Base-by-base conservation (phyloP, 2,329 filamentous ascomycete species). In the Alternaria sp. region DNA sequence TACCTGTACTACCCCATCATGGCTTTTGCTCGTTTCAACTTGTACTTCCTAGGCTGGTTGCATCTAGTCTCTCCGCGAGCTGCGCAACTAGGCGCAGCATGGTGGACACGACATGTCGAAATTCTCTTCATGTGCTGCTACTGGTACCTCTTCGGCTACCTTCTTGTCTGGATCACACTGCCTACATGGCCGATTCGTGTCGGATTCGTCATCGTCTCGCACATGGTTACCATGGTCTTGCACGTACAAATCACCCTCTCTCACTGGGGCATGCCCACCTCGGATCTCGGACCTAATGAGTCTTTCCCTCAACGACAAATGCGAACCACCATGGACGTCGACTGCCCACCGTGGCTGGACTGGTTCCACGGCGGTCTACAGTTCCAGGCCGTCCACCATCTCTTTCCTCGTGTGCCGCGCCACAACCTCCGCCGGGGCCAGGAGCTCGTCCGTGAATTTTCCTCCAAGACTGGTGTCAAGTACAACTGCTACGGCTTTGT, bases 191-290 rank as follows among this genome's bases (percentile, higher is more conserved):
- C 86, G 79, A 86, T 86, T 63, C 89, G 93, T 18, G 84, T 95
- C 56, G 81, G 86, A 49, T 97, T 92, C 77, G 82, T 97, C 71
- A 83, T 96, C 76, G 80, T 95, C 73, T 94, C 91, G 73, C 92
- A 97, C 75, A 86, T 93, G 74, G 85, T 92, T 27, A 92, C 92
- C 7, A 91, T 92, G 78, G 90, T 93, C 3, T 82, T 97, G 52
- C 93, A 97, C 77, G 86, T 94, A 11, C 93, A 97, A 77, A 97
- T 97, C 76, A 96, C 93, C 0, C 86, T 97, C 18, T 95, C 92
- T 2, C 93, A 97, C 79, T 97, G 96, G 79, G 92, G 92, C 67
- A 97, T 97, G 93, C 94, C 92, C 69, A 97, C 93, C 0, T 86
- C 92, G 11, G 92, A 97, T 71, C 84, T 97, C 12, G 94, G 94